Evolutionary conservation across 2,329 filamentous ascomycete genomes (phyloP), one percentile per base, ranked within the genome.

Genomic region (Rutstroemia sp.): DNA sequence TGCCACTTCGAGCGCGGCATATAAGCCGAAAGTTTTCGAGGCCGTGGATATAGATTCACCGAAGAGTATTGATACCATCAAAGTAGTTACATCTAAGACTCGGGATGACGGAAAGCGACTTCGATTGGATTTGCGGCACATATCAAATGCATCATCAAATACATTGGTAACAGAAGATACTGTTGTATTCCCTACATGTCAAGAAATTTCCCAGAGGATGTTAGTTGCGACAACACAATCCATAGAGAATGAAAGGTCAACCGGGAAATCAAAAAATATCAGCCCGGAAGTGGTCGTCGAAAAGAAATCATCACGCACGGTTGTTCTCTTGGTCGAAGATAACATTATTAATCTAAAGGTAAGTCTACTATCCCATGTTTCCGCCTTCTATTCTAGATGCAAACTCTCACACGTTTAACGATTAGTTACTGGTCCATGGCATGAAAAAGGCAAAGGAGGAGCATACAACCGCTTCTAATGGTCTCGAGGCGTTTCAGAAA

Each of bases 401-500:
- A 34, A 34, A 12, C 30, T 34, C 30, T 34, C 10, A 1, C 14
- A 39, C 10, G 27, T 19, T 14, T 17, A 12, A 16, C 10, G 10
- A 38, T 39, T 44, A 64, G 61, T 56, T 66, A 17, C 60, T 68
- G 2, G 54, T 57, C 10, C 57, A 63, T 10, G 60, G 59, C 17
- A 66, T 68, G 63, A 61, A 59, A 30, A 57, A 60, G 17, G 45
- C 61, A 16, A 57, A 61, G 9, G 41, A 60, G 19, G 61, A 67
- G 17, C 68, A 70, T 10, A 66, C 68, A 19, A 64, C 65, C 1
- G 76, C 76, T 4, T 63, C 58, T 5, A 72, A 79, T 57, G 77
- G 77, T 5, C 67, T 73, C 1, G 72, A 78, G 65, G 77, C 77
- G 5, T 68, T 79, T 2, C 64, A 76, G 8, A 63, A 64, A 39